These are phyloP conservation scores for Sextonia rubra DNA, from an alignment of 164 flowering plant genomes.

Conservation along the genomic window DNA sequence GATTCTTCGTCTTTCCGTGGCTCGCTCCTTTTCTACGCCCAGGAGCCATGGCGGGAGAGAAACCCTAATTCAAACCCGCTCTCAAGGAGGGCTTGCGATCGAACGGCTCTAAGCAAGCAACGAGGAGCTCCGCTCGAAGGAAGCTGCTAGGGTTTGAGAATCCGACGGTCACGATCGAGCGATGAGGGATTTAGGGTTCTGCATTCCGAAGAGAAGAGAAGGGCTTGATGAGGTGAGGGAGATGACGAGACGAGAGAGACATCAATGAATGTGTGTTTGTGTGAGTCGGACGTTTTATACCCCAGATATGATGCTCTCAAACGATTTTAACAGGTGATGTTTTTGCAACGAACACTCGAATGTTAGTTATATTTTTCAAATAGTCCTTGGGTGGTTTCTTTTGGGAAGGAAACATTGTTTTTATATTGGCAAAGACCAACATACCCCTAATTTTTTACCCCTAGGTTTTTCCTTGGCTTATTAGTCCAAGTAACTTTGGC, in stretches of 20 bases:
- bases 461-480: no score
- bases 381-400: no score
- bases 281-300: neutral
- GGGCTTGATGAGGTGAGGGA: constrained; percentile 1
- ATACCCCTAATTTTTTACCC: no score
- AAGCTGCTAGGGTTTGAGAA: constrained; percentile 1
- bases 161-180: neutral
- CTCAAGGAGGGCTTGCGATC: constrained; percentile 11
- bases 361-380: no score
- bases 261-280: neutral
- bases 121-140: neutral
- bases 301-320: no score
- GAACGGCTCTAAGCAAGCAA: neutral
- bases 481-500: no score
- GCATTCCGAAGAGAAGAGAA: constrained; percentile 9
- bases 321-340: no score
- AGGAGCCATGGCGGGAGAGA: constrained; percentile 62
- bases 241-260: neutral
- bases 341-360: no score
- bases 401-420: no score
- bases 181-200: constrained; percentile 6
- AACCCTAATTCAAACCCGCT: constrained; percentile 21
- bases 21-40: constrained; percentile 70
- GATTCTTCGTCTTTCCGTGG: constrained; percentile 35
- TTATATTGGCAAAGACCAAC: no score